These are phyloP conservation scores for Sutorius eximius DNA, from an alignment of 1,284 basidiomycete genomes.

Conservation along the genomic window DNA sequence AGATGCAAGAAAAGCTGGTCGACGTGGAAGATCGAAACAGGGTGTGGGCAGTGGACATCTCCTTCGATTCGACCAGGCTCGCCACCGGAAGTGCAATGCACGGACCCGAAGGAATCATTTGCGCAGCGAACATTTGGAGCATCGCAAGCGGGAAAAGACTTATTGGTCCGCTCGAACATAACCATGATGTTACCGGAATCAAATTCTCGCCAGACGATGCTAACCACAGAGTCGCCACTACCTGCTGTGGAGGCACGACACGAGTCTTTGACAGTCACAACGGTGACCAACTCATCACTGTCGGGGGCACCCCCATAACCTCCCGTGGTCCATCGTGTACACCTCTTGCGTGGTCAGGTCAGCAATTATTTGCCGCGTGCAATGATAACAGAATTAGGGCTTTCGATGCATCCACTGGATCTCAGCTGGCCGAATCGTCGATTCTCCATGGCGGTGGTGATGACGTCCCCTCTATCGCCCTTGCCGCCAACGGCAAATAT, in stretches of 20 bases:
- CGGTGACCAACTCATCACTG: not conserved
- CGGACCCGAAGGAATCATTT: not conserved
- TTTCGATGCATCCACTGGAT: not conserved
- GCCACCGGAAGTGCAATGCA: not conserved
- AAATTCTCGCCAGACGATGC: not conserved
- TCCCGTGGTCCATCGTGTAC: not conserved
- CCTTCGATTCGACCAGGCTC: not conserved
- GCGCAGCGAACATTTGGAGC: not conserved
- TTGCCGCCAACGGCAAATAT: not conserved
- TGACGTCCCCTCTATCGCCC: not conserved
- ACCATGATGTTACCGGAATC: not conserved
- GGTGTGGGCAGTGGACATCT: not conserved
- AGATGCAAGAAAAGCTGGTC: not conserved
- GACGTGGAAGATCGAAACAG: not conserved
- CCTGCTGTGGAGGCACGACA: not conserved
- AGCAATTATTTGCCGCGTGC: not conserved
- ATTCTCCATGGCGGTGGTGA: fast-evolving
- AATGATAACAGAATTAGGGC: not conserved
- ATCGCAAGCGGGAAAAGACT: not conserved
- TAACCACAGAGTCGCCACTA: not conserved
- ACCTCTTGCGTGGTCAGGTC: not conserved
- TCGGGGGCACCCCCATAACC: not conserved
- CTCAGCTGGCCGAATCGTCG: not conserved
- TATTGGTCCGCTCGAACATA: not conserved
- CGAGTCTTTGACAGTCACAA: not conserved